Percentiles rank a stretch among this genome's conserved stretches.
Evolutionary conservation across 2,329 filamentous ascomycete species (phyloP).

Genomic region (Talaromyces piceae): DNA sequence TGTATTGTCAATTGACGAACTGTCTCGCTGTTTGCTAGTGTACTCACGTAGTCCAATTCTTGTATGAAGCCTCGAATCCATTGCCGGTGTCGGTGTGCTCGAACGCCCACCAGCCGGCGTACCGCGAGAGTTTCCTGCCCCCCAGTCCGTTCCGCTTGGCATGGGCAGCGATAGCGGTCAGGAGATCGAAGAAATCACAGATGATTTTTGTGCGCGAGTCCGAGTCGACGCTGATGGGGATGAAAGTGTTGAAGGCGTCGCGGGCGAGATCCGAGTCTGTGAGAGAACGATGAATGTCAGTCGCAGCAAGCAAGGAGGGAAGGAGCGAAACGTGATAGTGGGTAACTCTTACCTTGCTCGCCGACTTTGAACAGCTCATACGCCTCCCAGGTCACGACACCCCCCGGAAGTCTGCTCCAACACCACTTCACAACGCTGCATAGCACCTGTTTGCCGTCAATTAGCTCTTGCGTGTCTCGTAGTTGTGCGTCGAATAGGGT

Average conservation of each 20-base stretch:
- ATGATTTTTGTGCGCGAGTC: constrained; percentile 80
- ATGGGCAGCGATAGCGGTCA: constrained; percentile 84
- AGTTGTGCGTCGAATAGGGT: not conserved
- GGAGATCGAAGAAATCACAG: constrained; percentile 90
- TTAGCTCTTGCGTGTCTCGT: not conserved
- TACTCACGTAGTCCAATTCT: constrained; percentile 69
- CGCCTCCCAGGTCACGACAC: constrained; percentile 92
- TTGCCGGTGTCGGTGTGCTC: constrained; percentile 79
- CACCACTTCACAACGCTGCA: constrained; percentile 97
- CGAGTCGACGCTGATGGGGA: constrained; percentile 86
- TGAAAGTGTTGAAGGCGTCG: constrained; percentile 93
- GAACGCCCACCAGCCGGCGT: constrained; percentile 98
- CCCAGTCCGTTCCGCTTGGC: constrained; percentile 89
- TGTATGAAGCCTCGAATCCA: constrained; percentile 92
- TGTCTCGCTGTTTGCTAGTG: not conserved
- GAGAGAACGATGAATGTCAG: constrained; percentile 13
- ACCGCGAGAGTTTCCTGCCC: constrained; percentile 85
- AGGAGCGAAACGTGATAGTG: constrained; percentile 10
- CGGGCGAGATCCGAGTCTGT: constrained; percentile 83
- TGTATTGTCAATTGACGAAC: constrained; percentile 16
- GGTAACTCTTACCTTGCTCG: constrained; percentile 64
- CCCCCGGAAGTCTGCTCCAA: constrained; percentile 85
- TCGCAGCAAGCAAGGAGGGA: not conserved
- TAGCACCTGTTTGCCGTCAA: constrained; percentile 56
- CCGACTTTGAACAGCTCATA: constrained; percentile 95